Evolutionary conservation across 805 yeast genomes (phyloP), one percentile per base, ranked within the genome.

Genomic region (Candida caryicola): DNA sequence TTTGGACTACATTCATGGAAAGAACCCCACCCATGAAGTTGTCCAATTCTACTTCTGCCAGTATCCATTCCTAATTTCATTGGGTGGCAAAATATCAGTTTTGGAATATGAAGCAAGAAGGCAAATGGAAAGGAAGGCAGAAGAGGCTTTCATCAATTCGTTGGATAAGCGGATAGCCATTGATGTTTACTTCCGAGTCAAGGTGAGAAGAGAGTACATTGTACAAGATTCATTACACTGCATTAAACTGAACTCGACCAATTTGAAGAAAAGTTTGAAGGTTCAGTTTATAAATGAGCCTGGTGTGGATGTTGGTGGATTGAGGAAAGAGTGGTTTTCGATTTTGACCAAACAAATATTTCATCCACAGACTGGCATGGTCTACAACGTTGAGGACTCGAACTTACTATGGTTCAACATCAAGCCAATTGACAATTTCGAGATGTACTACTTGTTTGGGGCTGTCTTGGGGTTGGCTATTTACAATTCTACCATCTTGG

Each of bases 231-330:
- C 97, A 1, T 59, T 93, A 31, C 64, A 77, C 5, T 71, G 77
- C 23, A 76, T 84, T 25, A 74, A 79, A 48, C 60, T 69, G 3
- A 78, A 78, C 49, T 71, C 67, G 29, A 57, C 59, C 8, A 86
- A 85, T 51, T 67, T 89, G 41, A 79, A 83, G 50, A 89, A 90
- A 53, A 76, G 87, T 1, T 60, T 91, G 21, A 74, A 79, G 44
- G 82, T 93, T 6, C 90, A 85, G 50, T 91, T 93, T 57, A 64
- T 82, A 3, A 81, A 81, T 42, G 99, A 91, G 54, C 95, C 90
- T 0, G 99, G 98, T 0, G 76, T 91, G 16, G 99, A 91, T 64
- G 97, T 89, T 1, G 98, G 99, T 2, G 99, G 99, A 0, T 70
- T 91, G 41, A 79, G 83, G 51, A 90, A 89, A 54, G 99, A 91